Percentiles rank a stretch among this genome's conserved stretches.
Evolutionary conservation across 371 early-diverging fungal species (phyloP).

Genomic region (Zancudomyces culisetae): DNA sequence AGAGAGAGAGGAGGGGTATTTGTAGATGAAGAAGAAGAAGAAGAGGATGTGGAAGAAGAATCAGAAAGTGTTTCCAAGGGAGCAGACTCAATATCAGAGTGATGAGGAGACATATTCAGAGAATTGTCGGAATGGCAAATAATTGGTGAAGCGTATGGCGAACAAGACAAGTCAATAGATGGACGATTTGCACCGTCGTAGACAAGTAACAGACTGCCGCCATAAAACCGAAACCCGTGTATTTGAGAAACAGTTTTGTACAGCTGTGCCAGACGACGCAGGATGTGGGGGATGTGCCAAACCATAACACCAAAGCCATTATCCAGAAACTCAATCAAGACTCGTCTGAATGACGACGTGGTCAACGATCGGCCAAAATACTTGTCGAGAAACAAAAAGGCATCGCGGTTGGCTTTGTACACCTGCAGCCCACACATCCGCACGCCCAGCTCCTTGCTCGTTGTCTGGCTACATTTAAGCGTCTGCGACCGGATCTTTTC

Average conservation of each 20-base stretch:
- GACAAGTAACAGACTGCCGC: conserved; percentile 60
- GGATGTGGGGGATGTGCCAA: conserved; percentile 51
- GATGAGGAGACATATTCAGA: background rate
- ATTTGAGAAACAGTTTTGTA: conserved; percentile 46
- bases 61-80: background rate
- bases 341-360: conserved; percentile 43
- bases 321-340: conserved; percentile 54
- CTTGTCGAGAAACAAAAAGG: conserved; percentile 68
- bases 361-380: conserved; percentile 78
- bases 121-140: conserved; percentile 7
- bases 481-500: conserved; percentile 73
- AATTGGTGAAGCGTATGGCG: background rate
- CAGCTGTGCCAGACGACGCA: conserved; percentile 45
- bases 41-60: background rate
- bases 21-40: background rate
- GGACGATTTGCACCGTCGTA: conserved; percentile 42
- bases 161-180: background rate
- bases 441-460: conserved; percentile 75
- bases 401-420: conserved; percentile 44
- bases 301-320: conserved; percentile 45
- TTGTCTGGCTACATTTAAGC: conserved; percentile 72
- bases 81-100: background rate
- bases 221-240: conserved; percentile 72
- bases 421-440: conserved; percentile 95
- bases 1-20: background rate